A percentile compares a stretch with the other conserved stretches of the same genome.
phyloP scores from a whole-genome alignment of 2,329 filamentous ascomycete genomes.

The Fusarium abutilonis region DNA sequence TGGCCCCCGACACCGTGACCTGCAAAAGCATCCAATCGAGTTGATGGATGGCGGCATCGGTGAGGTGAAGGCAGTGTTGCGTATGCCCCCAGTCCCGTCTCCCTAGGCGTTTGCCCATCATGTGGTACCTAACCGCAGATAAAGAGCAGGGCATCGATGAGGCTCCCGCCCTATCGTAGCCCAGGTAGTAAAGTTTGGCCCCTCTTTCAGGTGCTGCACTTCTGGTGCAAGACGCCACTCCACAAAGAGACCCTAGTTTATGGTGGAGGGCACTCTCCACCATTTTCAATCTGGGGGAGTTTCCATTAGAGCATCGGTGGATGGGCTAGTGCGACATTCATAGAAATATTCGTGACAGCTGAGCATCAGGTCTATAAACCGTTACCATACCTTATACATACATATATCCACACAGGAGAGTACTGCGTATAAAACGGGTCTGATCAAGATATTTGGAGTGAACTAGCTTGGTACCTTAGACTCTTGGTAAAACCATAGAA shows the following conservation, averaged over 20 bases:
- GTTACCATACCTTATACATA: too few species aligned
- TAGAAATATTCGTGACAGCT: background rate
- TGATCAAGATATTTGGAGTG: background rate
- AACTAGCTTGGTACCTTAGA: background rate
- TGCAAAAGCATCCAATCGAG: constrained; percentile 29
- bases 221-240: constrained; percentile 24
- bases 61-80: constrained; percentile 38
- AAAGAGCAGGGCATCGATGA: constrained; percentile 26
- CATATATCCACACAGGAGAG: too few species aligned
- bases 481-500: constrained; percentile 2
- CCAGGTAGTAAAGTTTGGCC: constrained; percentile 15
- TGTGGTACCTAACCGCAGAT: constrained; percentile 40
- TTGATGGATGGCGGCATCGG: constrained; percentile 39
- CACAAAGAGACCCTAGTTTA: background rate
- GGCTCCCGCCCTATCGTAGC: constrained; percentile 34
- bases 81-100: constrained; percentile 13
- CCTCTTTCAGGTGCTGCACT: constrained; percentile 6
- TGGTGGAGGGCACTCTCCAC: constrained; percentile 15
- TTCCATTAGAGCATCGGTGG: constrained; percentile 6
- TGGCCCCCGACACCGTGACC: constrained; percentile 40
- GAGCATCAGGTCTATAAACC: background rate
- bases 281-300: constrained; percentile 38
- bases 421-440: too few species aligned
- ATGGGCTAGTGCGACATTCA: constrained; percentile 1
- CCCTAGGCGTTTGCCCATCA: constrained; percentile 28